Base-by-base conservation (phyloP, 208 protist genomes). In the Lotmaria passim region DNA sequence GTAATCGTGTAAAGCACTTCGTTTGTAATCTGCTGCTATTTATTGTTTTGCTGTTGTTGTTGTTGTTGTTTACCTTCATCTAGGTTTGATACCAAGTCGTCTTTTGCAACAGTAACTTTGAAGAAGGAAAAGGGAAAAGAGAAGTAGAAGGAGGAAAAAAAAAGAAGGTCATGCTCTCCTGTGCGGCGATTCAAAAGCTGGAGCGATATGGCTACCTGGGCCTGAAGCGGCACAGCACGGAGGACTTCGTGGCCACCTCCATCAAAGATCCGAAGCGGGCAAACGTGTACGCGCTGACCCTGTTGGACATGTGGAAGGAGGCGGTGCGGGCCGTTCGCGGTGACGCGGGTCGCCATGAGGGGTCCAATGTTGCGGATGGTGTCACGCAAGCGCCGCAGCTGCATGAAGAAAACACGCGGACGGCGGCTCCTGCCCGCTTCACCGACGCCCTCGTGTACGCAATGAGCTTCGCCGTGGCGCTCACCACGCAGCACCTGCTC, bases 211-310 rank as follows among this genome's bases (percentile, higher is more conserved):
- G 88, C 31, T 75, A 88, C 61, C 81, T 96, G 36, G 89, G 79
- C 21, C 79, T 91, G 15, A 94, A 94, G 77, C 87, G 89, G 5
- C 73, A 81, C 67, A 86, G 53, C 65, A 69, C 83, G 12, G 81
- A 87, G 26, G 84, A 96, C 63, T 94, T 91, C 71, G 69, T 96
- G 21, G 30, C 71, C 1, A 80, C 82, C 23, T 94, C 91, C 0
- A 64, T 96, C 6, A 85, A 85, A 21, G 91, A 96, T 38, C 57
- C 72, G 10, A 85, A 87, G 66, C 77, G 87, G 17, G 56, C 62
- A 6, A 96, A 92, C 67, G 69, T 94, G 36, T 94, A 93, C 72
- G 91, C 89, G 15, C 78, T 96, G n/a, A 96, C 91, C 19, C 89
- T 91, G 60, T 14, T 80, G 19, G 68, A 73, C 11, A 93, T 89